A percentile compares a stretch with the other conserved stretches of the same genome.
Evolutionary conservation across 345 rosid species (phyloP).

Genomic region (Gossypium australe): DNA sequence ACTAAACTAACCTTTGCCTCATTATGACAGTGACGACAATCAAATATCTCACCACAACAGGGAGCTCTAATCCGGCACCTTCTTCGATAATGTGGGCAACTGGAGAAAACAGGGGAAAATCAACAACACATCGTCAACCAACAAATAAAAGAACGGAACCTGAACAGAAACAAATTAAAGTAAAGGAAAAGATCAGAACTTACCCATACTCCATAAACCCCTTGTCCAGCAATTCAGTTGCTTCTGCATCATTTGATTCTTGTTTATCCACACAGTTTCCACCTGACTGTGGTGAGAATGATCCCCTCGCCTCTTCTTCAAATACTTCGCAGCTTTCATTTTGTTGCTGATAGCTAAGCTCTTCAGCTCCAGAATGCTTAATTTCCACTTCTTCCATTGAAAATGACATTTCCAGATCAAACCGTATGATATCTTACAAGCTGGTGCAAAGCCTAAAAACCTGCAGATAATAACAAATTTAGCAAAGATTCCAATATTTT

Average conservation of each 20-base stretch:
- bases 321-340: constrained; percentile 5
- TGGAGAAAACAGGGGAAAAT: constrained; percentile 24
- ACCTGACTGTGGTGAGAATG: constrained; percentile 17
- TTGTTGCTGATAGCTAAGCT: constrained; percentile 18
- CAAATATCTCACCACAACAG: constrained; percentile 74
- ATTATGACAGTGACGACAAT: constrained; percentile 88
- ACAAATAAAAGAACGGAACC: background rate
- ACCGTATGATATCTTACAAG: constrained; percentile 18
- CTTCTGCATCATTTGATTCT: constrained; percentile 20
- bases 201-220: constrained; percentile 78
- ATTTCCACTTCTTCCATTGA: constrained; percentile 36
- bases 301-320: constrained; percentile 15
- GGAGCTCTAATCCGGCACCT: constrained; percentile 82
- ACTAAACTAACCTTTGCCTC: constrained; percentile 49
- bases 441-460: constrained; percentile 37
- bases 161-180: background rate
- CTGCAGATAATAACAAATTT: constrained; percentile 51
- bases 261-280: constrained; percentile 15
- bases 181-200: background rate
- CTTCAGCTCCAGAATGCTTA: constrained; percentile 18
- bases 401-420: constrained; percentile 19
- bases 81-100: constrained; percentile 67
- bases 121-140: background rate
- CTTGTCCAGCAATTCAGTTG: constrained; percentile 27
- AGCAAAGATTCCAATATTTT: constrained; percentile 30